phyloP scores from a whole-genome alignment of 108 stramenopile genomes.

The Skeletonema menzelii region DNA sequence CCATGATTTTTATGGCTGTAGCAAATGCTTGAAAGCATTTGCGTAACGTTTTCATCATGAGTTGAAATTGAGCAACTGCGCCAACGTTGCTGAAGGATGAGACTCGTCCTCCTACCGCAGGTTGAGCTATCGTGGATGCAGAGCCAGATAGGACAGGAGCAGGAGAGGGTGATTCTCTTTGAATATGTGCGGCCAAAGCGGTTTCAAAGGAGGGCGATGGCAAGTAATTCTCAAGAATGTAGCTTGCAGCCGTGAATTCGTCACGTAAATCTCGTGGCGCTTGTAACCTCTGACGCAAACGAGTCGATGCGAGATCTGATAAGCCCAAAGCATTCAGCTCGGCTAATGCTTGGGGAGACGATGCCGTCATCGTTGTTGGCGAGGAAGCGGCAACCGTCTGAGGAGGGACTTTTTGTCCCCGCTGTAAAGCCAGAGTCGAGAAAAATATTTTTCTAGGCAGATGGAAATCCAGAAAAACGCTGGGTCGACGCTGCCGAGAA shows the following conservation, averaged over 20 bases:
- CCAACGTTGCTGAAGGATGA: slow-evolving; percentile 5
- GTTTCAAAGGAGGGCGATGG: not conserved
- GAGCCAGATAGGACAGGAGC: not conserved
- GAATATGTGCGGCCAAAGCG: slow-evolving; percentile 3
- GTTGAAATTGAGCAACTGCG: slow-evolving; percentile 8
- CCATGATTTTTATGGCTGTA: slow-evolving; percentile 8
- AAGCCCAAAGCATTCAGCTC: slow-evolving; percentile 26
- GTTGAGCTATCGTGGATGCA: not conserved
- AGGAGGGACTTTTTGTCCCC: not conserved
- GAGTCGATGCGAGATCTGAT: slow-evolving; percentile 12
- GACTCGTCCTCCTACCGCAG: slow-evolving; percentile 6
- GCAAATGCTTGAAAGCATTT: slow-evolving; percentile 11
- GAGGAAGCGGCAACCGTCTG: not conserved
- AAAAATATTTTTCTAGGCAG: slow-evolving; percentile 20
- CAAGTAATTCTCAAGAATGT: not conserved
- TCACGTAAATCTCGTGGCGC: slow-evolving; percentile 26
- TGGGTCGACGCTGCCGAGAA: not conserved
- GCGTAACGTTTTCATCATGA: slow-evolving; percentile 6
- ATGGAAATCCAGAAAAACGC: not conserved
- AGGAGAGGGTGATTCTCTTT: not conserved
- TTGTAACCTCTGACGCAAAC: slow-evolving; percentile 27
- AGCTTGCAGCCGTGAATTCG: slow-evolving; percentile 3
- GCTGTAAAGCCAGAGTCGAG: slow-evolving; percentile 2
- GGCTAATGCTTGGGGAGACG: not conserved
- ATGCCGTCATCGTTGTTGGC: not conserved